These are phyloP conservation scores for Dalbergia cultrata DNA, from an alignment of 306 rosid species.

Conservation along the genomic window DNA sequence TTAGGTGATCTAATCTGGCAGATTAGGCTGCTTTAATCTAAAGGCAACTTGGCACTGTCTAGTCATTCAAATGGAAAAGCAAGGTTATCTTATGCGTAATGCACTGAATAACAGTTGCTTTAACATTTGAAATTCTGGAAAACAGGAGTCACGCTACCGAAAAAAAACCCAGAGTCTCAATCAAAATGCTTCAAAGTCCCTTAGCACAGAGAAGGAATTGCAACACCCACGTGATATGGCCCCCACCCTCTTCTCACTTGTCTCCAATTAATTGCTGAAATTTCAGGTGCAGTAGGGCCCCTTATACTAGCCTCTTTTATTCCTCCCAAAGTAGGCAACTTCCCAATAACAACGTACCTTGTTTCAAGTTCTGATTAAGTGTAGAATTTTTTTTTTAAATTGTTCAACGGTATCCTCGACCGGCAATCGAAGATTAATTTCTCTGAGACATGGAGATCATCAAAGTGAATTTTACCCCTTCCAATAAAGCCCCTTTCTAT, in stretches of 20 bases:
- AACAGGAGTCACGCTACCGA: not conserved
- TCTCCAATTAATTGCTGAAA: constrained; percentile 51
- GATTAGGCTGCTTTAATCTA: constrained; percentile 42
- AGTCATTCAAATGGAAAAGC: constrained; percentile 42
- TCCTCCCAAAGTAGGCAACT: constrained; percentile 24
- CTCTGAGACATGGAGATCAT: too few relatives aligned
- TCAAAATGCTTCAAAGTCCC: constrained; percentile 42
- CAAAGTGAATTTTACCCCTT: too few relatives aligned
- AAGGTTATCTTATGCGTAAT: constrained; percentile 37
- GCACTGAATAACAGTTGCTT: constrained; percentile 46
- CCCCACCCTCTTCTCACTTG: constrained; percentile 57
- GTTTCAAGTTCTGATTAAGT: not conserved
- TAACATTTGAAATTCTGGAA: constrained; percentile 43
- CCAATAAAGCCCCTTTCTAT: too few relatives aligned
- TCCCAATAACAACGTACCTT: constrained; percentile 3
- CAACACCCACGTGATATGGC: constrained; percentile 59
- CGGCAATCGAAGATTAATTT: too few relatives aligned
- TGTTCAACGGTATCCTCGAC: too few relatives aligned
- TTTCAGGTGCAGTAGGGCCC: constrained; percentile 46
- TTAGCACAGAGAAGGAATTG: constrained; percentile 39
- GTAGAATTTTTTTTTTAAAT: too few relatives aligned
- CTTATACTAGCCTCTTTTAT: constrained; percentile 35
- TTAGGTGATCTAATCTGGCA: constrained; percentile 9
- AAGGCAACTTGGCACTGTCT: constrained; percentile 36
- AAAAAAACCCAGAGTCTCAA: constrained; percentile 30